Percentiles rank a stretch among this genome's conserved stretches.
phyloP scores from a whole-genome alignment of 2,329 filamentous ascomycete species.

The Arthroderma sp. region DNA sequence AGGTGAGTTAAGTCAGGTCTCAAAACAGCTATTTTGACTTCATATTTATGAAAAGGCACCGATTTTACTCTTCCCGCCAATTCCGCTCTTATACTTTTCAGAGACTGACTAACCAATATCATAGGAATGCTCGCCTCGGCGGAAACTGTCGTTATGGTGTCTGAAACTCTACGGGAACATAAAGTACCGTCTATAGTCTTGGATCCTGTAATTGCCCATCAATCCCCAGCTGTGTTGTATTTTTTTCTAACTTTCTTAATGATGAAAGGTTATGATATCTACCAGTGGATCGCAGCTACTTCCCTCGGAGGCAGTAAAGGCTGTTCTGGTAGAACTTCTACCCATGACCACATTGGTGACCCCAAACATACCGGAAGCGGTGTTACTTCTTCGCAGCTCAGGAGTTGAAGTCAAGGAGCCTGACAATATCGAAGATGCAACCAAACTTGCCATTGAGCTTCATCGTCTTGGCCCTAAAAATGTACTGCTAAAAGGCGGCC shows the following conservation, averaged over 20 bases:
- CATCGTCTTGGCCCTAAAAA: constrained; percentile 59
- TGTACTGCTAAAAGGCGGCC: constrained; percentile 82
- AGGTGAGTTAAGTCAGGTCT: constrained; percentile 40
- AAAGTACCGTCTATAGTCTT: constrained; percentile 49
- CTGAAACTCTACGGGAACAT: constrained; percentile 47
- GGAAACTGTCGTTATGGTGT: constrained; percentile 56
- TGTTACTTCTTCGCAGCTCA: constrained; percentile 31
- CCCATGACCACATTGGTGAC: constrained; percentile 34
- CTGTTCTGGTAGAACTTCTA: constrained; percentile 28
- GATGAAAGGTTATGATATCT: constrained; percentile 65
- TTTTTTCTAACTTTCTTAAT: constrained; percentile 1
- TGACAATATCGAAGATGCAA: constrained; percentile 50
- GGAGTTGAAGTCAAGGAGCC: constrained; percentile 32
- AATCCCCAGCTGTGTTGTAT: constrained; percentile 1
- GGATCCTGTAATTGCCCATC: constrained; percentile 53
- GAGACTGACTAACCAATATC: not conserved
- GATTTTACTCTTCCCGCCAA: not conserved
- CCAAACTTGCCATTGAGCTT: constrained; percentile 53
- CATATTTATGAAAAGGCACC: not conserved
- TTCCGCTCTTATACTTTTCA: constrained; percentile 5
- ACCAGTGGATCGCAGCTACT: constrained; percentile 36
- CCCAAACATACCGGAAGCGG: constrained; percentile 37
- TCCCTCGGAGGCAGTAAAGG: constrained; percentile 29
- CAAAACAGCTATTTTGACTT: not conserved
- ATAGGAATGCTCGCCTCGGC: constrained; percentile 70